phyloP scores from a whole-genome alignment of 805 yeast genomes.

The Metschnikowia vanudenii region DNA sequence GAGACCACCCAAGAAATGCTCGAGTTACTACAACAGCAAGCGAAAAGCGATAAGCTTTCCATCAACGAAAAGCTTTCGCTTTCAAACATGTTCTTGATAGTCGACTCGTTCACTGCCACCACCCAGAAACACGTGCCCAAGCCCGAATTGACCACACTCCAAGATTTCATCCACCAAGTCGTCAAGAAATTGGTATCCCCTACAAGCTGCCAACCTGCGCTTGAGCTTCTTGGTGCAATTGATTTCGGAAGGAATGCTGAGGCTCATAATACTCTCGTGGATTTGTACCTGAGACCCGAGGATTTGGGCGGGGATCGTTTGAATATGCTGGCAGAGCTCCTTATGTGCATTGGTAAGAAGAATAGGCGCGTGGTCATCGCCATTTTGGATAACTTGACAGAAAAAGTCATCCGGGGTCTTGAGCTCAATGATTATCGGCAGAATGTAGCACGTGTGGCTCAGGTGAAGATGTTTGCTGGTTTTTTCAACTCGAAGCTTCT shows the following conservation, averaged over 20 bases:
- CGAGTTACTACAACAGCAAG: constrained; percentile 49
- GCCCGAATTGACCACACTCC: constrained; percentile 4
- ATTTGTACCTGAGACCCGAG: constrained; percentile 59
- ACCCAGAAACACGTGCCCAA: constrained; percentile 2
- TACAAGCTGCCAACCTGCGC: constrained; percentile 1
- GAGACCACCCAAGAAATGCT: constrained; percentile 65
- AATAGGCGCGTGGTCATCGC: constrained; percentile 41
- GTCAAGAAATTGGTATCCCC: constrained; percentile 11
- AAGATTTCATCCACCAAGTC: constrained; percentile 17
- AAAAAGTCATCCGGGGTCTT: constrained; percentile 61
- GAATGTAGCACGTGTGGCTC: constrained; percentile 61
- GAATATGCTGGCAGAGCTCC: constrained; percentile 46
- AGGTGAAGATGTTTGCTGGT: constrained; percentile 58
- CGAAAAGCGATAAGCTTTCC: constrained; percentile 48
- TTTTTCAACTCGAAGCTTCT: constrained; percentile 51
- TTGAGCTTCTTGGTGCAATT: constrained; percentile 25
- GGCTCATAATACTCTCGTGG: constrained; percentile 29
- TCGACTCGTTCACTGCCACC: constrained; percentile 43
- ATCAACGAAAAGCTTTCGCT: constrained; percentile 58
- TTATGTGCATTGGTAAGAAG: constrained; percentile 29
- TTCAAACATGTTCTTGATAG: constrained; percentile 50
- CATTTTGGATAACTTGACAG: constrained; percentile 63
- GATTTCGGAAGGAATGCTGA: constrained; percentile 46
- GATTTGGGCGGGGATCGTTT: constrained; percentile 58
- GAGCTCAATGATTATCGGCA: constrained; percentile 60